These are phyloP conservation scores for Neurospora crassa DNA, from an alignment of 2,329 filamentous ascomycete species.

Conservation along the genomic window DNA sequence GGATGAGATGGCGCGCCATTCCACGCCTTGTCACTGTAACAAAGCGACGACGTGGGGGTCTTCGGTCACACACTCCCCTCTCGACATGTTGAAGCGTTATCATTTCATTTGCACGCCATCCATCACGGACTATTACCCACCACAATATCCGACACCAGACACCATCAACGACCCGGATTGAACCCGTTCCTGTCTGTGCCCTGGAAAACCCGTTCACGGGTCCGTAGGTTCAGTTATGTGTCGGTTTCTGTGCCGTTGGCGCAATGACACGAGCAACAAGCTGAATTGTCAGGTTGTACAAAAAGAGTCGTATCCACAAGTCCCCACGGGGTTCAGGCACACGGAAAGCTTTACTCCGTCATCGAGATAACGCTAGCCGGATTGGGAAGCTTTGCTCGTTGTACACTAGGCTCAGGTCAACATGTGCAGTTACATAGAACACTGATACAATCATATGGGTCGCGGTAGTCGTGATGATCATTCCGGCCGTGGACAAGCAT, in stretches of 20 bases:
- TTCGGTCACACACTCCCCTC: conserved; percentile 1
- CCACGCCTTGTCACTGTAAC: background rate
- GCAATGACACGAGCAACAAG: background rate
- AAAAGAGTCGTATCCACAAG: background rate
- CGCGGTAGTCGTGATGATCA: background rate
- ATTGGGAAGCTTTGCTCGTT: background rate
- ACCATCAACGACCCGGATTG: background rate
- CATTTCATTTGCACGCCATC: background rate
- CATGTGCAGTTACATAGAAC: too few species aligned
- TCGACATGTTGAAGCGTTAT: background rate
- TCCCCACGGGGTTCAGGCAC: background rate
- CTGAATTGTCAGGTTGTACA: background rate
- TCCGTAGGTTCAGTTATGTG: background rate
- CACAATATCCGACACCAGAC: background rate
- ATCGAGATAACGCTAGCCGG: background rate
- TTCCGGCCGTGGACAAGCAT: background rate
- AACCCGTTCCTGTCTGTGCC: background rate
- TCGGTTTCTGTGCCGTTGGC: background rate
- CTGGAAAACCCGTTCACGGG: background rate
- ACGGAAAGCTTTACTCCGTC: background rate
- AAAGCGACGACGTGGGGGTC: conserved; percentile 13
- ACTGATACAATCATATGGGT: background rate
- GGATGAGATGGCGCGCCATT: background rate
- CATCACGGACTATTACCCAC: background rate
- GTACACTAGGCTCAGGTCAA: too few species aligned